Conservation (phyloP, 352 stramenopile genomes). For the Phytophthora pluvialis region DNA sequence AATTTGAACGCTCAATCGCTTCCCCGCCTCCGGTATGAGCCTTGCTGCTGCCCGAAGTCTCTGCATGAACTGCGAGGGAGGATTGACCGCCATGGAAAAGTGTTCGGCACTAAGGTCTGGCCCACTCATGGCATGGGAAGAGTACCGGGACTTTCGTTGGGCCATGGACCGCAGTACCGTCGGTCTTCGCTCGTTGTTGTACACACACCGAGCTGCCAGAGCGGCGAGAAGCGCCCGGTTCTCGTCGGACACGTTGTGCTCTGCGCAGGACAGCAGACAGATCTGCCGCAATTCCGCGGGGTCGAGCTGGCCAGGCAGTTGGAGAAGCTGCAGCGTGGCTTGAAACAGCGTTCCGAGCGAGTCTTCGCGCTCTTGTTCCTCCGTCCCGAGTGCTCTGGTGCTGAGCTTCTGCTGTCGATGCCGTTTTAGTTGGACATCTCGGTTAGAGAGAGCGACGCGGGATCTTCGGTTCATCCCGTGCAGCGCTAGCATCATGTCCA, state of each 20-base stretch:
- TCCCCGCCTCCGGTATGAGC: slow-evolving; percentile 31
- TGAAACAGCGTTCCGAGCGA: slow-evolving; percentile 36
- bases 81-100: slow-evolving; percentile 10
- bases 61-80: slow-evolving; percentile 25
- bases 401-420: slow-evolving; percentile 14
- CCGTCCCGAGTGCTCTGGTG: neutral
- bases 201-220: slow-evolving; percentile 37
- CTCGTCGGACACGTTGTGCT: slow-evolving; percentile 32
- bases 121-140: slow-evolving; percentile 25
- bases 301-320: slow-evolving; percentile 39
- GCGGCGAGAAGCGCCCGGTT: slow-evolving; percentile 29
- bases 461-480: slow-evolving; percentile 33
- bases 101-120: slow-evolving; percentile 26
- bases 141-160: slow-evolving; percentile 34
- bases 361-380: slow-evolving; percentile 1
- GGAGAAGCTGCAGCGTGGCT: slow-evolving; percentile 30
- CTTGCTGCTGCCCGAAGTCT: slow-evolving; percentile 14
- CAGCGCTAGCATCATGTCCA: slow-evolving; percentile 26
- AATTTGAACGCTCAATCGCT: slow-evolving; percentile 34
- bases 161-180: slow-evolving; percentile 26
- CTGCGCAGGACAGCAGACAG: slow-evolving; percentile 34
- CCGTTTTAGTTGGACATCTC: slow-evolving; percentile 12
- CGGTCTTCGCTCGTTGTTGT: slow-evolving; percentile 31
- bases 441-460: slow-evolving; percentile 22
- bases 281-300: slow-evolving; percentile 41